phyloP scores from a whole-genome alignment of 106 monocot genomes.

The Dioscorea alata region DNA sequence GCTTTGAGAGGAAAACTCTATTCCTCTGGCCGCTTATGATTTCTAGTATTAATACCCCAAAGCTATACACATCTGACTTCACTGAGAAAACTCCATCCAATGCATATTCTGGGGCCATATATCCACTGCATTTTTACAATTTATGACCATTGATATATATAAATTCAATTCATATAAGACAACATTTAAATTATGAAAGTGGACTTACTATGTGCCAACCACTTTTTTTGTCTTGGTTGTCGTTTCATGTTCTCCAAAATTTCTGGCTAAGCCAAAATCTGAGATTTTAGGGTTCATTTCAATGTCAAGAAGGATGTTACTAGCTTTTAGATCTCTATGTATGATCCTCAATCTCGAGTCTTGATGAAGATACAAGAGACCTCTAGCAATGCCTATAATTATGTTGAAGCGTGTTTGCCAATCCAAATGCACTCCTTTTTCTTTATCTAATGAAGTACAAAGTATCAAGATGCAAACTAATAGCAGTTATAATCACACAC shows the following conservation, averaged over 20 bases:
- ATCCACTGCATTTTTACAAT: slow-evolving; percentile 17
- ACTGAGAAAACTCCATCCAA: slow-evolving; percentile 25
- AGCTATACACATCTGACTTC: slow-evolving; percentile 36
- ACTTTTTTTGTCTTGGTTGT: slow-evolving; percentile 8
- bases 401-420: slow-evolving; percentile 15
- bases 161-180: neutral
- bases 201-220: slow-evolving; percentile 22
- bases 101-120: slow-evolving; percentile 42
- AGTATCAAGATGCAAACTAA: too few species aligned
- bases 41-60: slow-evolving; percentile 31
- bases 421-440: neutral
- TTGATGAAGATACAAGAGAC: slow-evolving; percentile 21
- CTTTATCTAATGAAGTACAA: neutral
- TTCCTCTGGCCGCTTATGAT: slow-evolving; percentile 25
- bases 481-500: too few species aligned
- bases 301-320: slow-evolving; percentile 19
- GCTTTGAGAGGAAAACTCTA: neutral
- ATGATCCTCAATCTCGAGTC: slow-evolving; percentile 15
- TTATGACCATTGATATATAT: neutral
- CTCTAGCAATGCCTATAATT: slow-evolving; percentile 23
- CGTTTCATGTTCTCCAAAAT: slow-evolving; percentile 7
- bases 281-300: slow-evolving; percentile 33
- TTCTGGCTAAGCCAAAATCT: slow-evolving; percentile 25
- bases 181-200: too few species aligned
- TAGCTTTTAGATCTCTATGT: neutral